Conservation (phyloP, 1,139 yeast species). For the Pichia sp. region DNA sequence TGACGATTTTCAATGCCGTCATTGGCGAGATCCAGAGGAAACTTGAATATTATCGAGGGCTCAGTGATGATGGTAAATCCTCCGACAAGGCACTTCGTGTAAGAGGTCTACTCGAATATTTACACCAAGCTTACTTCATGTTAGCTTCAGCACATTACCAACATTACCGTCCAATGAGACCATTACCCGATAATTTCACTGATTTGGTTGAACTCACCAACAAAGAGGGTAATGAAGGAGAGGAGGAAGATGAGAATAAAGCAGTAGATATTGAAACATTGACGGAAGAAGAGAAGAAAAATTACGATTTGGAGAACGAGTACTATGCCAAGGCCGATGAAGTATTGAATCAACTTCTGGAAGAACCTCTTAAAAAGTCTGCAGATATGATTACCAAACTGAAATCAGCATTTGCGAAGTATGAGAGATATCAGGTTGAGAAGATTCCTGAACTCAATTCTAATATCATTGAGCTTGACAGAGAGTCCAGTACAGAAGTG, state of each 20-base stretch:
- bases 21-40: constrained; percentile 33
- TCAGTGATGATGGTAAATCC: constrained; percentile 12
- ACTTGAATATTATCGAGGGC: constrained; percentile 15
- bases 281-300: constrained; percentile 15
- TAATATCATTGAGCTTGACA: background rate
- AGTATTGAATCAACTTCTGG: constrained; percentile 20
- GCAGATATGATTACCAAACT: constrained; percentile 18
- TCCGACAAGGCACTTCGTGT: constrained; percentile 22
- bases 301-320: constrained; percentile 21
- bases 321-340: constrained; percentile 25
- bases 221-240: constrained; percentile 26
- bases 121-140: constrained; percentile 73
- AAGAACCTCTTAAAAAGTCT: constrained; percentile 23
- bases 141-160: constrained; percentile 79
- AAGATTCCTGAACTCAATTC: constrained; percentile 3
- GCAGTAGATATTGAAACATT: constrained; percentile 17
- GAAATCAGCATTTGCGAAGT: constrained; percentile 8
- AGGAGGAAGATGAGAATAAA: constrained; percentile 10
- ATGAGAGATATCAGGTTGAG: constrained; percentile 6
- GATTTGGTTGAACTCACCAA: constrained; percentile 17
- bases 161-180: constrained; percentile 40
- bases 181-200: constrained; percentile 22
- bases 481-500: background rate
- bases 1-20: constrained; percentile 35
- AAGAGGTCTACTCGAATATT: constrained; percentile 47